Evolutionary conservation across 345 rosid genomes (phyloP), one percentile per base, ranked within the genome.

Genomic region (Eucalyptus pauciflora): DNA sequence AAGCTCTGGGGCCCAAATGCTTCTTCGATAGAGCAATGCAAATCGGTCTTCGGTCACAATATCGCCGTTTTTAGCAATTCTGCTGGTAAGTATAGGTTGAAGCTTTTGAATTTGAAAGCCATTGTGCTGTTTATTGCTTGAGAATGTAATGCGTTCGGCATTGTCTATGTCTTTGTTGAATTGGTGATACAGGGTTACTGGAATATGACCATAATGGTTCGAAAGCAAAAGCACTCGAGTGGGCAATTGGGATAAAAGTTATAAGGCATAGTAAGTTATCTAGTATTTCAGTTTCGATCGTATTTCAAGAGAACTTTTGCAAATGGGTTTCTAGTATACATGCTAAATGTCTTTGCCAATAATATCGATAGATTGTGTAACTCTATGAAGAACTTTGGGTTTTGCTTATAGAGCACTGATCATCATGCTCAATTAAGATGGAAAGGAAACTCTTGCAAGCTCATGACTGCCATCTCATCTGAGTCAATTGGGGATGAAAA

Each of bases 51-150:
- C 67, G 99, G 99, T 20, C 94, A 93, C 43, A 94, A 97, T 89
- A 92, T 98, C 45, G 97, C 99, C 1, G 97, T 96, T 33, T 96
- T 98, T 87, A 98, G 99, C 88, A 98, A 98, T 89, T 98, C 99
- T 27, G 97, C 99, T 85, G 99, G 99, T 98, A 93, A 89, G 6
- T 1, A 3, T 13, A 7, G 50, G 25, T 76, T 76, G 85, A 41
- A 37, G 85, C 85, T 41, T 41, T 76, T 41, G 15, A 41, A 76
- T 76, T 76, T 76, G 85, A 76, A 76, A 43, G 85, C 13, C 27
- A n/a, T 29, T 86, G 91, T 79, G 71, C 45, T 89, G 49, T 86
- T 46, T 69, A 50, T 17, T 13, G 13, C 87, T 71, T 85, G 69
- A 52, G 24, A 16, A 87, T 56, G 76, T 90, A 60, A 87, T 89